phyloP scores from a whole-genome alignment of 208 protist species.

The Phytomonas francai region DNA sequence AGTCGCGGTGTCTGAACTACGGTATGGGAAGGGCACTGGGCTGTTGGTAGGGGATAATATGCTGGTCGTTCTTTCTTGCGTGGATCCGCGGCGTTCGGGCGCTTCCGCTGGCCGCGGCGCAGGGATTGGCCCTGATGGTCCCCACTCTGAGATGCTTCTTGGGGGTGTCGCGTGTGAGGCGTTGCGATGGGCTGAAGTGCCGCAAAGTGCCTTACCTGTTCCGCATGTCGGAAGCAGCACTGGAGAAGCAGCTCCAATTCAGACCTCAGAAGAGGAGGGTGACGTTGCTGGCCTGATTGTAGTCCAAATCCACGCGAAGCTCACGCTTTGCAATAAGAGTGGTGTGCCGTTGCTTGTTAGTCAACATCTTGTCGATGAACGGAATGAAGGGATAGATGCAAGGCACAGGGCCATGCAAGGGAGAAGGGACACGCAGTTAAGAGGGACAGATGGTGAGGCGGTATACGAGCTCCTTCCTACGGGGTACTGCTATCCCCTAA shows the following conservation, averaged over 20 bases:
- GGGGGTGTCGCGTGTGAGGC: no score
- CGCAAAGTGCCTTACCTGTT: neutral
- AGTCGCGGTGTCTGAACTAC: constrained; percentile 17
- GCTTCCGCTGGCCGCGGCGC: no score
- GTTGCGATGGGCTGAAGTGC: no score
- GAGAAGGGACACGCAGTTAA: no score
- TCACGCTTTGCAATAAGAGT: constrained; percentile 21
- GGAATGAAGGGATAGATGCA: neutral
- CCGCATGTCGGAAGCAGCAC: neutral
- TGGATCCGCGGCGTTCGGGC: constrained; percentile 7
- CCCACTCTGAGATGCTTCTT: no score
- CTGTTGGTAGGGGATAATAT: constrained; percentile 18
- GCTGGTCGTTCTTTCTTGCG: constrained; percentile 40
- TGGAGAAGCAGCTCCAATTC: neutral
- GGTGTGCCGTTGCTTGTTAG: constrained; percentile 20
- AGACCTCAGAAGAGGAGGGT: neutral
- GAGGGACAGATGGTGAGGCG: neutral
- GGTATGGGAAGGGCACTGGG: constrained; percentile 25
- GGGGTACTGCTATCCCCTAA: neutral
- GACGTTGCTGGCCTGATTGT: constrained; percentile 25
- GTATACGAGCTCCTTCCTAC: neutral
- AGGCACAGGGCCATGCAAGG: neutral
- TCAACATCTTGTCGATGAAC: constrained; percentile 16
- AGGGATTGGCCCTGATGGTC: no score
- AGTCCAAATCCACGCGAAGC: constrained; percentile 29